A percentile compares a stretch with the other conserved stretches of the same genome.
These are phyloP conservation scores for Calocybe gambosa DNA, from an alignment of 1,284 basidiomycete species.

Conservation along the genomic window DNA sequence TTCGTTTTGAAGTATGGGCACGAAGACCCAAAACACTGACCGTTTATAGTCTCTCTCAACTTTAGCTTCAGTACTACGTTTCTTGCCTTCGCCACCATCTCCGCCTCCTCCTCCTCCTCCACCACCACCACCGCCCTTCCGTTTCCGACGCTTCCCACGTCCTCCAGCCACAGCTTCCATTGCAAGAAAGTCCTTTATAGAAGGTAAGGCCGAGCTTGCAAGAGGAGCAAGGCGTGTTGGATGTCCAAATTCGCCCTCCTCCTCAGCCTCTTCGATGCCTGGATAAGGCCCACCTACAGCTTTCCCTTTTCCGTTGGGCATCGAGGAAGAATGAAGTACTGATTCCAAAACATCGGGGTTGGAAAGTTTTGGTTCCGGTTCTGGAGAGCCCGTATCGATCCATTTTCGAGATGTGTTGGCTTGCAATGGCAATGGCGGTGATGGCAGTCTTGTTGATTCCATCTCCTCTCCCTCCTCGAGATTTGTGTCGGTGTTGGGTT, in stretches of 20 bases:
- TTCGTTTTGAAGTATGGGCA: background rate
- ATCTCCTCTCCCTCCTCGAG: background rate
- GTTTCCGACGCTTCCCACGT: slow-evolving; percentile 57
- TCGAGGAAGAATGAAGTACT: slow-evolving; percentile 7
- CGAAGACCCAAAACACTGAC: slow-evolving; percentile 21
- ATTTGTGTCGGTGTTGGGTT: background rate
- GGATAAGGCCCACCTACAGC: background rate
- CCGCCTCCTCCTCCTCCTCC: slow-evolving; percentile 49
- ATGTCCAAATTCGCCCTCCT: slow-evolving; percentile 21
- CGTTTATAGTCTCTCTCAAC: slow-evolving; percentile 50
- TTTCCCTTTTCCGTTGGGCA: background rate
- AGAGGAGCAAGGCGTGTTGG: slow-evolving; percentile 59
- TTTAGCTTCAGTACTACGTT: slow-evolving; percentile 36
- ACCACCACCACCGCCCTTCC: slow-evolving; percentile 38
- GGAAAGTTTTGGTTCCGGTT: slow-evolving; percentile 14
- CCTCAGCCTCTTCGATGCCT: slow-evolving; percentile 41
- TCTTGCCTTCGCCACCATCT: slow-evolving; percentile 22
- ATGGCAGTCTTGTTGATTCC: background rate
- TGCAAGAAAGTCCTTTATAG: slow-evolving; percentile 74
- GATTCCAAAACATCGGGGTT: slow-evolving; percentile 15
- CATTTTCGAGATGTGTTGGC: slow-evolving; percentile 17
- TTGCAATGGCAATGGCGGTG: background rate
- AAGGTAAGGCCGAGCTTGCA: slow-evolving; percentile 69
- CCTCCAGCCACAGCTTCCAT: slow-evolving; percentile 62
- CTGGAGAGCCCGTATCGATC: slow-evolving; percentile 21